These are phyloP conservation scores for Vanrija pseudolonga DNA, from an alignment of 1,284 basidiomycete species.

Conservation along the genomic window DNA sequence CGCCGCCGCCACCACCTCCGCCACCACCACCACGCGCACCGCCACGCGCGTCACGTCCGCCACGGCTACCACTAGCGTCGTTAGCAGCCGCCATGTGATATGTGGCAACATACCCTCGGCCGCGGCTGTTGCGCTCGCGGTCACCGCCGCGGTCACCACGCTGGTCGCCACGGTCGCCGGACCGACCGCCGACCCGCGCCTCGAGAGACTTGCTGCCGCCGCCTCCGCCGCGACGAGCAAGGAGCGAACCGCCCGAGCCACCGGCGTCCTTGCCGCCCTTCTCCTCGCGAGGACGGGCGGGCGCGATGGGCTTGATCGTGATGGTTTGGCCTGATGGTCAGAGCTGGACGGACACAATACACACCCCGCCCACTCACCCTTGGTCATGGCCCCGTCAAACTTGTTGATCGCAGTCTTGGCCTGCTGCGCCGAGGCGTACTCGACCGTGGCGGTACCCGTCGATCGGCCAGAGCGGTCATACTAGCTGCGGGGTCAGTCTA, in stretches of 20 bases:
- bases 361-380: constrained; percentile 60
- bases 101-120: background rate
- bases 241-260: background rate
- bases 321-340: constrained; percentile 68
- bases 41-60: background rate
- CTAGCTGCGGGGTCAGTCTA: constrained; percentile 51
- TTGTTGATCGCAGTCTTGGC: constrained; percentile 80
- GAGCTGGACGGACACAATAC: too few species aligned
- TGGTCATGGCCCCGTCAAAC: constrained; percentile 83
- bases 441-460: constrained; percentile 73
- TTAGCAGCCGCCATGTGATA: constrained; percentile 55
- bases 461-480: constrained; percentile 95
- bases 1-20: background rate
- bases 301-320: constrained; percentile 59
- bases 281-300: constrained; percentile 8
- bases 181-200: constrained; percentile 3
- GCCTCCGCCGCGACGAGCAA: constrained; percentile 2
- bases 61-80: constrained; percentile 47
- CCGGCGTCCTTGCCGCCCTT: background rate
- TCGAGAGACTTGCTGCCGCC: background rate
- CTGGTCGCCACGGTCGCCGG: constrained; percentile 2
- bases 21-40: background rate
- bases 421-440: constrained; percentile 73
- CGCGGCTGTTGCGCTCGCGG: constrained; percentile 1
- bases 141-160: background rate